Evolutionary conservation across 1,284 basidiomycete genomes (phyloP).

Genomic region (Cryptococcus amylolentus): DNA sequence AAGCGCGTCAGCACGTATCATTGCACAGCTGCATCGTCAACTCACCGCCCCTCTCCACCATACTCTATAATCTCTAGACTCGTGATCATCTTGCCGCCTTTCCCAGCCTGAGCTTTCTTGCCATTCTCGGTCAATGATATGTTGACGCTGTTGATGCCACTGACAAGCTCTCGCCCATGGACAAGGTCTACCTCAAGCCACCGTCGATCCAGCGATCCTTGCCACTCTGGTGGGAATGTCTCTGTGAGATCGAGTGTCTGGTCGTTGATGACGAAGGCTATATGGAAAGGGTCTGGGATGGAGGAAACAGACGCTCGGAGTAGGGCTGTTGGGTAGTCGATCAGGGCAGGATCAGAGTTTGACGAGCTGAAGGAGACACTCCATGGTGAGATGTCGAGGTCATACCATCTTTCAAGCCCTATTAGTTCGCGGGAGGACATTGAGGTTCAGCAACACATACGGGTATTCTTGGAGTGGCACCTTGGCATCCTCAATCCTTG

Average conservation of each 20-base stretch:
- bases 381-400: slow-evolving; percentile 59
- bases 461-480: slow-evolving; percentile 71
- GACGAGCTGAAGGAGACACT: slow-evolving; percentile 61
- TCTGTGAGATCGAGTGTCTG: slow-evolving; percentile 30
- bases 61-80: slow-evolving; percentile 74
- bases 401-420: slow-evolving; percentile 51
- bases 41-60: slow-evolving; percentile 62
- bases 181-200: slow-evolving; percentile 42
- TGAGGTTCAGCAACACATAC: slow-evolving; percentile 14
- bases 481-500: slow-evolving; percentile 63
- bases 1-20: not conserved
- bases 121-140: slow-evolving; percentile 60
- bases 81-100: slow-evolving; percentile 58
- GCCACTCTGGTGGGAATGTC: slow-evolving; percentile 27
- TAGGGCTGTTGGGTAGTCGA: slow-evolving; percentile 60
- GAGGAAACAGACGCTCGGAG: slow-evolving; percentile 73
- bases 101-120: slow-evolving; percentile 57
- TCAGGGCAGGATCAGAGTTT: not conserved
- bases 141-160: slow-evolving; percentile 53
- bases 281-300: slow-evolving; percentile 58
- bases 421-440: not conserved
- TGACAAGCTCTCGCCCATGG: slow-evolving; percentile 2
- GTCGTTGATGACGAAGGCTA: slow-evolving; percentile 62
- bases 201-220: slow-evolving; percentile 40
- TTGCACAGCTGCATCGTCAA: not conserved